Base-by-base conservation (phyloP, 352 stramenopile genomes). In the Phytophthora sp. region DNA sequence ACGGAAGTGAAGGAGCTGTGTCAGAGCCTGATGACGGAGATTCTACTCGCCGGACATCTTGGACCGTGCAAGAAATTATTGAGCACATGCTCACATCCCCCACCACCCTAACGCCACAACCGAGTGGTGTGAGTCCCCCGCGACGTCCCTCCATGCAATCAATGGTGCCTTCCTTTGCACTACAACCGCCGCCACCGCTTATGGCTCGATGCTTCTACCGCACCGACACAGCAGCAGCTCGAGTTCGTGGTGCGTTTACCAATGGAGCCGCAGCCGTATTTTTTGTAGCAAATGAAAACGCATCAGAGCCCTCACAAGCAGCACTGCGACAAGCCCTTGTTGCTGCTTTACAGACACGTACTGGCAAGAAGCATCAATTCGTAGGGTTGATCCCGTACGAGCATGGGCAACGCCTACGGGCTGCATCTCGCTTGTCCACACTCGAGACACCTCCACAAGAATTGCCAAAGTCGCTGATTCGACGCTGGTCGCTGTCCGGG, bases 251-350 rank as follows among this genome's bases (percentile, higher is more conserved):
- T 3, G 82, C 79, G 4, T 67, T 91, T 10, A 49, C 66, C 5
- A 77, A 79, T 35, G 79, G 79, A 21, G 82, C 82, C 6, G 58
- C 69, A 1, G 77, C 76, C 4, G 77, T 91, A 18, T 21, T 91
- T 6, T 69, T 89, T 28, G 38, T 79, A 8, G 76, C 76, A 30
- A 74, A 85, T 24, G 48, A 73, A 57, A 28, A 18, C 12, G 37
- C 57, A 10, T 54, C 52, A 4, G 64, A 66, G 1, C 32, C 58
- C 0, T 63, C 86, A 3, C 76, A 77, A 2, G 46, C 58, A 6
- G 64, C 63, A 46, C 44, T 48, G 62, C 65, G 53, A 53, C 76
- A 59, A 37, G 51, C 45, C 4, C 58, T 73, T 11, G 31, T 10
- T 8, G 24, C 35, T 4, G 4, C 34, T n/a, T 27, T 73, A 9